These are phyloP conservation scores for Solanum paucissectum DNA, from an alignment of 257 asterid species.

Conservation along the genomic window DNA sequence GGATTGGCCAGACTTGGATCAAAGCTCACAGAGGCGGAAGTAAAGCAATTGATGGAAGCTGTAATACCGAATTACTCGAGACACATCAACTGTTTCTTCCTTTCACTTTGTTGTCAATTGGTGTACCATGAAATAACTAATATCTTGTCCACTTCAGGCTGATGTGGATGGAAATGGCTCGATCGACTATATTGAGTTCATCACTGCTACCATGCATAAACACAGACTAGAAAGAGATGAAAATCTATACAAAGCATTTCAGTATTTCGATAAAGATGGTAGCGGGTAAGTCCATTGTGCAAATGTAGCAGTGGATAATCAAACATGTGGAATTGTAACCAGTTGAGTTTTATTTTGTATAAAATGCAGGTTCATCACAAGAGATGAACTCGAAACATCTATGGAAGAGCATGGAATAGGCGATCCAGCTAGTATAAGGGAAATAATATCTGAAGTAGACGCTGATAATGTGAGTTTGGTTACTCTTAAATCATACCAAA, in stretches of 20 bases:
- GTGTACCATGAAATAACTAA: not conserved
- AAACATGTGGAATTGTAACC: not conserved
- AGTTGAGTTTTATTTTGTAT: not conserved
- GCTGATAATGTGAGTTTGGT: constrained; percentile 54
- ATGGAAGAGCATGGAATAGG: constrained; percentile 73
- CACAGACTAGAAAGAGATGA: constrained; percentile 74
- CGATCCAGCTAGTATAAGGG: constrained; percentile 48
- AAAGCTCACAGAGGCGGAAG: constrained; percentile 70
- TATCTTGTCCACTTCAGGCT: constrained; percentile 29
- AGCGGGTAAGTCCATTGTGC: constrained; percentile 49
- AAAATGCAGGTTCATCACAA: constrained; percentile 54
- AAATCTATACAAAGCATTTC: constrained; percentile 64
- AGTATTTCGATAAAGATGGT: constrained; percentile 57
- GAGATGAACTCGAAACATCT: constrained; percentile 70
- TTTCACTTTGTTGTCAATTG: not conserved
- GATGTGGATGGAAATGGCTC: constrained; percentile 90
- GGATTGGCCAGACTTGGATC: constrained; percentile 85
- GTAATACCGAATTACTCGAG: constrained; percentile 20
- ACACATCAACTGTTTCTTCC: not conserved
- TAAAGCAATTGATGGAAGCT: constrained; percentile 82
- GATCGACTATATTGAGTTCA: constrained; percentile 72
- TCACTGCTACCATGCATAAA: constrained; percentile 86
- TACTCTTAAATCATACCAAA: not conserved
- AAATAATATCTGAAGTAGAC: constrained; percentile 76
- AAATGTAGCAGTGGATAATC: not conserved